Evolutionary conservation across 2,329 filamentous ascomycete genomes (phyloP).

Genomic region (Neopestalotiopsis sp.): DNA sequence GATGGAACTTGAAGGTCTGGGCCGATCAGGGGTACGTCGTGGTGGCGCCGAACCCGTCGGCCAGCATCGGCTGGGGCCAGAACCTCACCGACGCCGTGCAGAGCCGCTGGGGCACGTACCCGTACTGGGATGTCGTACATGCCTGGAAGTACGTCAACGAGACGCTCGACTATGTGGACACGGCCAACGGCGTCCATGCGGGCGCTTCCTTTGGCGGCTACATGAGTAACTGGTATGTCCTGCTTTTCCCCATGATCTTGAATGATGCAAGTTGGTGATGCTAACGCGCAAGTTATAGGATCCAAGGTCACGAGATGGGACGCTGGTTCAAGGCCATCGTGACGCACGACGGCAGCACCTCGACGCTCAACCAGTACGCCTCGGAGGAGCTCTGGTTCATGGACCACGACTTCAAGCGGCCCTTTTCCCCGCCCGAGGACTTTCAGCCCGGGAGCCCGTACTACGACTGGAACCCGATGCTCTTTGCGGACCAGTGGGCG

Average conservation of each 20-base stretch:
- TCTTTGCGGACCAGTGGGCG: conserved; percentile 61
- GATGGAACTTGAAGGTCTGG: conserved; percentile 61
- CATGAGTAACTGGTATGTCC: conserved; percentile 55
- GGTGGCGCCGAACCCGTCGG: conserved; percentile 59
- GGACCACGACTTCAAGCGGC: conserved; percentile 54
- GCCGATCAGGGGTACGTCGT: conserved; percentile 64
- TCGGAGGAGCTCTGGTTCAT: conserved; percentile 43
- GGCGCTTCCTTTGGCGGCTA: conserved; percentile 62
- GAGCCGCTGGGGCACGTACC: conserved; percentile 56
- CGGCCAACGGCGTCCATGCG: conserved; percentile 53
- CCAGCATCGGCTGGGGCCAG: conserved; percentile 60
- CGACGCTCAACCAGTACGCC: conserved; percentile 40
- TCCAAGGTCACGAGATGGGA: conserved; percentile 58
- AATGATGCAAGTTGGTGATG: conserved; percentile 18
- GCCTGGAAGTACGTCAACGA: conserved; percentile 57
- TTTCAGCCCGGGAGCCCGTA: conserved; percentile 46
- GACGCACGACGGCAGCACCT: conserved; percentile 55
- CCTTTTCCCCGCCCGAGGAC: conserved; percentile 44
- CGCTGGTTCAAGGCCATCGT: conserved; percentile 63
- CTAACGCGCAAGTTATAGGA: conserved; percentile 39
- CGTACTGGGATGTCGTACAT: conserved; percentile 60
- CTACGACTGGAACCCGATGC: conserved; percentile 54
- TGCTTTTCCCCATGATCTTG: neutral
- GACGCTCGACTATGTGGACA: conserved; percentile 58
- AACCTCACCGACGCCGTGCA: conserved; percentile 56